phyloP scores from a whole-genome alignment of 1,284 basidiomycete species.

The Papiliotrema fonsecae region DNA sequence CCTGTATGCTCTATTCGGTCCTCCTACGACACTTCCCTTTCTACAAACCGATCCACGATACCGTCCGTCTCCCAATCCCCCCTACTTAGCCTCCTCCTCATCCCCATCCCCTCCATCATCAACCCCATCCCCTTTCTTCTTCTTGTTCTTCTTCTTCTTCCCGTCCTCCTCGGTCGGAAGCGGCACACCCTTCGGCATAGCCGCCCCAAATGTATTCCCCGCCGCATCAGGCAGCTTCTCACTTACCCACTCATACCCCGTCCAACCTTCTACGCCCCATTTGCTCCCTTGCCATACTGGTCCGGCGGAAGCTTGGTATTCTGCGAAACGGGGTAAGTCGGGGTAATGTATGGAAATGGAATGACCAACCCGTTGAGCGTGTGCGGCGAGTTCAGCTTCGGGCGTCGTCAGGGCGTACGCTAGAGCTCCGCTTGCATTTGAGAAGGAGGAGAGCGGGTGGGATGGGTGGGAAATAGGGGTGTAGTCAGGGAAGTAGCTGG shows the following conservation, averaged over 20 bases:
- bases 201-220: slow-evolving; percentile 25
- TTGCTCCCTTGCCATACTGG: slow-evolving; percentile 8
- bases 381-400: slow-evolving; percentile 5
- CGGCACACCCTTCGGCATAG: slow-evolving; percentile 20
- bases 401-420: slow-evolving; percentile 4
- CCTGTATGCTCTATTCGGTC: slow-evolving; percentile 2
- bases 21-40: slow-evolving; percentile 1
- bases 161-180: slow-evolving; percentile 6
- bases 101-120: slow-evolving; percentile 13
- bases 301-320: slow-evolving; percentile 12
- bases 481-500: slow-evolving; percentile 8
- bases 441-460: neutral
- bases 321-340: slow-evolving; percentile 23
- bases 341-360: slow-evolving; percentile 30
- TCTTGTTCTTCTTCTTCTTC: slow-evolving; percentile 12
- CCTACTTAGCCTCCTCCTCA: slow-evolving; percentile 10
- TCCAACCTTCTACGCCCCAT: slow-evolving; percentile 31
- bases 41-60: neutral
- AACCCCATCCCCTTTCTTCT: slow-evolving; percentile 11
- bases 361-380: slow-evolving; percentile 15
- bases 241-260: slow-evolving; percentile 29
- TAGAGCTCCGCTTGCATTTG: neutral
- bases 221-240: slow-evolving; percentile 22
- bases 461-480: slow-evolving; percentile 1
- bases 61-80: slow-evolving; percentile 13